Evolutionary conservation across 2,329 filamentous ascomycete genomes (phyloP).

Genomic region (Monosporascus sp.): DNA sequence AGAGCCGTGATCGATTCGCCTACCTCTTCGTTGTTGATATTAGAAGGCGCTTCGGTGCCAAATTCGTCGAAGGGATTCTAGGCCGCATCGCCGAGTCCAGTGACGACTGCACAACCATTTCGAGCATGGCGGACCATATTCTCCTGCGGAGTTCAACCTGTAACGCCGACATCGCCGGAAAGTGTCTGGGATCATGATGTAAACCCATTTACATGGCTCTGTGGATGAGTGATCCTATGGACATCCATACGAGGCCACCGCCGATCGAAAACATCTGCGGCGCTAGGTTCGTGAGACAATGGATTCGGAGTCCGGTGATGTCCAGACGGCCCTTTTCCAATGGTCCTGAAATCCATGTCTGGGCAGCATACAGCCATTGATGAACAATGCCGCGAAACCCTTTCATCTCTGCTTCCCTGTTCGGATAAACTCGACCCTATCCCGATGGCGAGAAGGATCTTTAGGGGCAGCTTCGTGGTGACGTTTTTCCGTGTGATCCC

Average conservation of each 20-base stretch:
- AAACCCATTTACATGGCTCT: constrained; percentile 41
- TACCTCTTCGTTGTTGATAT: constrained; percentile 28
- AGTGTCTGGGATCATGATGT: constrained; percentile 36
- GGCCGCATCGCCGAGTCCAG: constrained; percentile 35
- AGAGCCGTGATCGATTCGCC: constrained; percentile 17
- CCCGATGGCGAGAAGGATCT: constrained; percentile 35
- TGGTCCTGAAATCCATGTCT: constrained; percentile 36
- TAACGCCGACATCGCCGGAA: constrained; percentile 29
- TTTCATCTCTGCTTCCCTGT: constrained; percentile 13
- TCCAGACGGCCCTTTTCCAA: constrained; percentile 32
- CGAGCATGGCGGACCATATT: constrained; percentile 39
- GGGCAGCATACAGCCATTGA: constrained; percentile 36
- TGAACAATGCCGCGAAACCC: constrained; percentile 23
- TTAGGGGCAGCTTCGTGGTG: constrained; percentile 23
- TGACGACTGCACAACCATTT: constrained; percentile 32
- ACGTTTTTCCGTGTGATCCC: constrained; percentile 29
- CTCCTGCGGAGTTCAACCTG: constrained; percentile 35
- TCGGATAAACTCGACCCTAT: constrained; percentile 32
- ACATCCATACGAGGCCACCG: constrained; percentile 36
- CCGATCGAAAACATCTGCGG: constrained; percentile 37
- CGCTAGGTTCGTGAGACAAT: constrained; percentile 33
- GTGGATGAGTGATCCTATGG: constrained; percentile 34
- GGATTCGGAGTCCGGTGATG: constrained; percentile 32
- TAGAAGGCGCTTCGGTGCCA: constrained; percentile 32
- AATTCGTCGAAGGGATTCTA: constrained; percentile 34